Conservation (phyloP, 345 rosid genomes). For the Geranium brycei region DNA sequence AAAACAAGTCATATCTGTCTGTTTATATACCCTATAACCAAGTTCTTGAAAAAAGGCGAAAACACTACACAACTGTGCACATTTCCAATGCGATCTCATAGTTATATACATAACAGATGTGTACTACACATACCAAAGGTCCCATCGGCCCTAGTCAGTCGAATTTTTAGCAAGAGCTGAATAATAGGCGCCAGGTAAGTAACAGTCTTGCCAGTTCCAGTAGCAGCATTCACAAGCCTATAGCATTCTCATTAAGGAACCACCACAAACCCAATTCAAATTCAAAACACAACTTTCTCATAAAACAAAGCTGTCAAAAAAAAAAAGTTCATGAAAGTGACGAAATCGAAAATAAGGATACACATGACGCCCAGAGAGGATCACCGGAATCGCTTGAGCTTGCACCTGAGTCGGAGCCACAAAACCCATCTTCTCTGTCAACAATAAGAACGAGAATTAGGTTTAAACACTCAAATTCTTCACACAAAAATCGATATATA, state of each 20-base stretch:
- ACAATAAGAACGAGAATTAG: neutral
- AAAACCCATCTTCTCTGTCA: slow-evolving; percentile 71
- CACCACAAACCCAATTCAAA: neutral
- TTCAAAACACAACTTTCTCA: neutral
- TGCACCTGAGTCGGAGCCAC: slow-evolving; percentile 74
- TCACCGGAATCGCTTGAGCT: slow-evolving; percentile 85
- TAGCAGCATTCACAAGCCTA: slow-evolving; percentile 89
- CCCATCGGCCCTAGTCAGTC: slow-evolving; percentile 62
- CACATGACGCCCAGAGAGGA: slow-evolving; percentile 90
- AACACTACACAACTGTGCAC: neutral
- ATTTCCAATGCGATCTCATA: neutral
- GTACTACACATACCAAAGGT: slow-evolving; percentile 54
- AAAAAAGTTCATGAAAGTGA: neutral
- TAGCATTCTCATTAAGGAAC: slow-evolving; percentile 9
- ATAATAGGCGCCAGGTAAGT: slow-evolving; percentile 84
- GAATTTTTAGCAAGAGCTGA: slow-evolving; percentile 59
- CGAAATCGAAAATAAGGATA: slow-evolving; percentile 27
- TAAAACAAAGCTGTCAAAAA: neutral
- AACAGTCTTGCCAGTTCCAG: slow-evolving; percentile 91
- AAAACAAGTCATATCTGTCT: neutral
- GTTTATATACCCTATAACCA: too few relatives aligned
- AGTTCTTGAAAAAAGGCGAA: neutral
- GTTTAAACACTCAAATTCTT: neutral
- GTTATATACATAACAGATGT: neutral
- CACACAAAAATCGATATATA: too few relatives aligned